Evolutionary conservation across 345 rosid species (phyloP).

Genomic region (Pelargonium nanum): DNA sequence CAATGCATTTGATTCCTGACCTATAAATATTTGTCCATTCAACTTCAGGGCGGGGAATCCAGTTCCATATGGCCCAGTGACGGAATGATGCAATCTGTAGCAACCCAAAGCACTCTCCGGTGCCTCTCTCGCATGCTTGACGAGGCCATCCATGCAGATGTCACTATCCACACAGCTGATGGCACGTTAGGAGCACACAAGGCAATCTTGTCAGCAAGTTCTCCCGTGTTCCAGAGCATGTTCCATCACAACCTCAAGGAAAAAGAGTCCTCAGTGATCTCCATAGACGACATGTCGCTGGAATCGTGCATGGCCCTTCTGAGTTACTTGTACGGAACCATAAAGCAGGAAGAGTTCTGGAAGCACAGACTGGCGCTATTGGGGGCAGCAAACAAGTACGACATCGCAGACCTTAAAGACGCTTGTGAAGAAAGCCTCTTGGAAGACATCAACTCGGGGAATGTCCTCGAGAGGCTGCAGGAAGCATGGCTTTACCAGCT

Average conservation of each 20-base stretch:
- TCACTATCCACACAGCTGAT: constrained; percentile 60
- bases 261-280: constrained; percentile 71
- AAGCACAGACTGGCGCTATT: constrained; percentile 67
- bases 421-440: constrained; percentile 81
- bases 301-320: constrained; percentile 78
- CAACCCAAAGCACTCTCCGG: constrained; percentile 48
- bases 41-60: constrained; percentile 54
- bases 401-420: constrained; percentile 56
- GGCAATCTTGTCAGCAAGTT: constrained; percentile 76
- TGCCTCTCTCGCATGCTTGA: constrained; percentile 84
- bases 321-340: constrained; percentile 73
- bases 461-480: constrained; percentile 82
- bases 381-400: constrained; percentile 82
- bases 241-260: constrained; percentile 83
- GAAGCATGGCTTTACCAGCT: constrained; percentile 90
- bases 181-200: constrained; percentile 78
- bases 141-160: constrained; percentile 67
- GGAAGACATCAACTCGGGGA: constrained; percentile 72
- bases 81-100: constrained; percentile 49
- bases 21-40: neutral
- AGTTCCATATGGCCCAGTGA: constrained; percentile 64
- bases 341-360: constrained; percentile 80
- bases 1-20: neutral
- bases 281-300: constrained; percentile 70
- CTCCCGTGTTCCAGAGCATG: constrained; percentile 87